Percentiles rank a stretch among this genome's conserved stretches.
These are phyloP conservation scores for Cladophialophora carrionii DNA, from an alignment of 2,329 filamentous ascomycete genomes.

Conservation along the genomic window DNA sequence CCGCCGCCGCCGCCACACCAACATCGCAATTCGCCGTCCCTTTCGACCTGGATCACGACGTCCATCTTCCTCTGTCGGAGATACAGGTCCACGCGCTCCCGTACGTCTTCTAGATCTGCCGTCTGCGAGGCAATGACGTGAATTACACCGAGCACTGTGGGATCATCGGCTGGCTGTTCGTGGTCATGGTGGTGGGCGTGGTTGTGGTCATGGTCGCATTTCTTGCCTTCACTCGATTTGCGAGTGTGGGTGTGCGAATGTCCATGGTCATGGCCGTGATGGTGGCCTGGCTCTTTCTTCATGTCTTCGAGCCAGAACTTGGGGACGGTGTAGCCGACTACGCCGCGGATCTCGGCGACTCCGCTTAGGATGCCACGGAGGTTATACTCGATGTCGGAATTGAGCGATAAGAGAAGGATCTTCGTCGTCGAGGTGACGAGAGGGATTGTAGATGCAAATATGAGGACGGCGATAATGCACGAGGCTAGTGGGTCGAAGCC, in stretches of 20 bases:
- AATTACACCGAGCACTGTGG: slow-evolving; percentile 75
- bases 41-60: slow-evolving; percentile 83
- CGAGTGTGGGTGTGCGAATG: slow-evolving; percentile 40
- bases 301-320: slow-evolving; percentile 82
- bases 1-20: slow-evolving; percentile 54
- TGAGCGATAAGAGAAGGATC: slow-evolving; percentile 79
- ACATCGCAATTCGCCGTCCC: slow-evolving; percentile 72
- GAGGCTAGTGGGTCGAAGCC: slow-evolving; percentile 95
- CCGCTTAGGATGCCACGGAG: slow-evolving; percentile 84
- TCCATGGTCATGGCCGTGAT: slow-evolving; percentile 41
- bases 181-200: not conserved
- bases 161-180: slow-evolving; percentile 22
- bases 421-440: slow-evolving; percentile 83
- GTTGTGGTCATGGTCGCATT: slow-evolving; percentile 22
- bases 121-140: slow-evolving; percentile 76
- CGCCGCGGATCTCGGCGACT: slow-evolving; percentile 78
- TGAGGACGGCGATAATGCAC: slow-evolving; percentile 88
- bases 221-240: slow-evolving; percentile 36
- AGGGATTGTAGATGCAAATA: slow-evolving; percentile 88
- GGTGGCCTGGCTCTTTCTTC: slow-evolving; percentile 40
- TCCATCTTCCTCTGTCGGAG: slow-evolving; percentile 73
- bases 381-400: slow-evolving; percentile 82
- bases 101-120: slow-evolving; percentile 79
- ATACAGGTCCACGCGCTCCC: slow-evolving; percentile 73
- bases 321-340: slow-evolving; percentile 81